Conservation (phyloP, 164 flowering plant species). For the Dillenia suffruticosa region DNA sequence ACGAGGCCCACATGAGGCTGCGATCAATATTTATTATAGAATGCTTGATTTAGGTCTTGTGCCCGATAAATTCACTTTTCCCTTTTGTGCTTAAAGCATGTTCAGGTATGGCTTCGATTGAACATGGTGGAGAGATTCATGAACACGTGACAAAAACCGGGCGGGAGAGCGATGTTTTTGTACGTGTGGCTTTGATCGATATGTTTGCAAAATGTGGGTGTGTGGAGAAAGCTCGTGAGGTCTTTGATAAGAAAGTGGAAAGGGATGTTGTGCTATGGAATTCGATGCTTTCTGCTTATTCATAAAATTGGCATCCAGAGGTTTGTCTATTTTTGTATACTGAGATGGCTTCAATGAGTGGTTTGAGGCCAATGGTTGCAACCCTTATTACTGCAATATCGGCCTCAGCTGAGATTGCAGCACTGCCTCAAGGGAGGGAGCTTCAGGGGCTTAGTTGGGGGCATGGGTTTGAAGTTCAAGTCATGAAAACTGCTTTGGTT, state of each 20-base stretch:
- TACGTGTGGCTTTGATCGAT: conserved; percentile 45
- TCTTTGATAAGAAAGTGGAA: background rate
- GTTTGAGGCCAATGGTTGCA: conserved; percentile 32
- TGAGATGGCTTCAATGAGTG: conserved; percentile 11
- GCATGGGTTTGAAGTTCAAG: conserved; percentile 32
- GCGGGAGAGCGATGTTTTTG: conserved; percentile 40
- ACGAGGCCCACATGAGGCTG: conserved; percentile 37
- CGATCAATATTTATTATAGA: conserved; percentile 32
- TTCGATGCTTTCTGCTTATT: conserved; percentile 3
- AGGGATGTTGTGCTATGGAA: too few relatives aligned
- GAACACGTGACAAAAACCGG: conserved; percentile 19
- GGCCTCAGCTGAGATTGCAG: conserved; percentile 40
- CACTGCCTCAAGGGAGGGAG: conserved; percentile 41
- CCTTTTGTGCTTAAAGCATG: conserved; percentile 52
- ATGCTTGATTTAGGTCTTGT: conserved; percentile 34
- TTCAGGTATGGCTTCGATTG: conserved; percentile 28
- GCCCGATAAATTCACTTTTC: conserved; percentile 50
- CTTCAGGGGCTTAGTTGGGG: conserved; percentile 40
- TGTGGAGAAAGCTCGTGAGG: background rate
- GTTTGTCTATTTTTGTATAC: background rate
- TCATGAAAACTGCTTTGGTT: conserved; percentile 40
- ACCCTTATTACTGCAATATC: conserved; percentile 40
- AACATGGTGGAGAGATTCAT: conserved; percentile 38
- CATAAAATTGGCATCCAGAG: conserved; percentile 1
- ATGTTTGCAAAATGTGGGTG: conserved; percentile 4